These are phyloP conservation scores for Clitoria ternatea DNA, from an alignment of 306 rosid species.

Conservation along the genomic window DNA sequence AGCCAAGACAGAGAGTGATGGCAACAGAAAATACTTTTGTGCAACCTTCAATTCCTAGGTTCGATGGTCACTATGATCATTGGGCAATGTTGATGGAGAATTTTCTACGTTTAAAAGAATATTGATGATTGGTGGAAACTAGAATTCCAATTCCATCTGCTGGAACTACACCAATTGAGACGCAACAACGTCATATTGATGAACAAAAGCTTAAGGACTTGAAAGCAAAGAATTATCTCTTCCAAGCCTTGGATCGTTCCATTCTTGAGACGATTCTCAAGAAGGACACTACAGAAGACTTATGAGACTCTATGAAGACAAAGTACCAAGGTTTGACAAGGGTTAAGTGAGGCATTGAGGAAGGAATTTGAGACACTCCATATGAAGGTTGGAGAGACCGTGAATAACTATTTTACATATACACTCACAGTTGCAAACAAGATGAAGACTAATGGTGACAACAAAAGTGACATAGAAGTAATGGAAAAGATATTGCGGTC, in stretches of 20 bases:
- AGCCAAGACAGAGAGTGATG: no score
- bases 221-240: background rate
- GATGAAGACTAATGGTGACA: background rate
- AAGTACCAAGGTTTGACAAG: background rate
- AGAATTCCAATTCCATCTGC: background rate
- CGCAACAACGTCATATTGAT: background rate
- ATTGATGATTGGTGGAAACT: background rate
- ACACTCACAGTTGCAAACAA: background rate
- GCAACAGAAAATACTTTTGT: no score
- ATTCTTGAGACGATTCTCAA: background rate
- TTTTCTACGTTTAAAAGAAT: background rate
- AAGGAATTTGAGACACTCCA: background rate
- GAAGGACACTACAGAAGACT: background rate
- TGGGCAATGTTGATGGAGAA: background rate
- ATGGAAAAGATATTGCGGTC: background rate
- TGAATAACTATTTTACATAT: background rate
- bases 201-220: background rate
- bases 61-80: background rate
- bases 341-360: background rate
- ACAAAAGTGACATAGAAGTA: background rate
- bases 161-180: background rate
- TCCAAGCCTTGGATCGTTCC: background rate
- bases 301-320: background rate
- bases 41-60: no score
- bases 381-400: background rate